These are phyloP conservation scores for Thinopyrum elongatum DNA, from an alignment of 176 grass and related monocot genomes.

Conservation along the genomic window DNA sequence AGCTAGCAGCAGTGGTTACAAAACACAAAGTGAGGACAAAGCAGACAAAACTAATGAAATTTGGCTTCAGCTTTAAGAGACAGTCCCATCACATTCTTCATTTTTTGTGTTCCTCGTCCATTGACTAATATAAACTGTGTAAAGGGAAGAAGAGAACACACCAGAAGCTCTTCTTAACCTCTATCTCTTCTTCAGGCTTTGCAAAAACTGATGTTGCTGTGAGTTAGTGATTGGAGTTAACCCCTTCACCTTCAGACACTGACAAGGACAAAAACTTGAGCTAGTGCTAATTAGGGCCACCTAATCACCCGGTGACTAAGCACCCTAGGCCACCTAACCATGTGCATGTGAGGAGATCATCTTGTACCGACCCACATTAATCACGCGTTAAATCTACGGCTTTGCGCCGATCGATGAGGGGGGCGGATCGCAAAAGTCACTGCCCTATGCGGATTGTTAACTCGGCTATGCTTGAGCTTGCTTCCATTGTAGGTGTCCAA, in stretches of 20 bases:
- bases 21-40: slow-evolving; percentile 38
- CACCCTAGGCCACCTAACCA: slow-evolving; percentile 46
- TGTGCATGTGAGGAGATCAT: slow-evolving; percentile 27
- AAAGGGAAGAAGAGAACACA: neutral
- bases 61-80: slow-evolving; percentile 37
- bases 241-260: neutral
- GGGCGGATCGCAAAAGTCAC: slow-evolving; percentile 48
- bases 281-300: slow-evolving; percentile 2
- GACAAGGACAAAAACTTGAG: slow-evolving; percentile 37
- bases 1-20: slow-evolving; percentile 17
- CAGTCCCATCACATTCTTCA: slow-evolving; percentile 27
- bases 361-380: slow-evolving; percentile 48
- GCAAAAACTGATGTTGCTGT: slow-evolving; percentile 1
- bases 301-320: slow-evolving; percentile 6
- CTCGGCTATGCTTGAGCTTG: neutral
- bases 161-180: neutral
- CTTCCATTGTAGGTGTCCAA: slow-evolving; percentile 25
- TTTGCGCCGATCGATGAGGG: slow-evolving; percentile 42
- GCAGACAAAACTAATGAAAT: slow-evolving; percentile 23
- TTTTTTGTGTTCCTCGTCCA: neutral
- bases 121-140: slow-evolving; percentile 17
- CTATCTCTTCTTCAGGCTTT: neutral
- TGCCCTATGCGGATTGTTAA: slow-evolving; percentile 47
- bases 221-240: no score
- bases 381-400: slow-evolving; percentile 45